Evolutionary conservation across 2,329 filamentous ascomycete species (phyloP).

Genomic region (Thielaviopsis euricoi): DNA sequence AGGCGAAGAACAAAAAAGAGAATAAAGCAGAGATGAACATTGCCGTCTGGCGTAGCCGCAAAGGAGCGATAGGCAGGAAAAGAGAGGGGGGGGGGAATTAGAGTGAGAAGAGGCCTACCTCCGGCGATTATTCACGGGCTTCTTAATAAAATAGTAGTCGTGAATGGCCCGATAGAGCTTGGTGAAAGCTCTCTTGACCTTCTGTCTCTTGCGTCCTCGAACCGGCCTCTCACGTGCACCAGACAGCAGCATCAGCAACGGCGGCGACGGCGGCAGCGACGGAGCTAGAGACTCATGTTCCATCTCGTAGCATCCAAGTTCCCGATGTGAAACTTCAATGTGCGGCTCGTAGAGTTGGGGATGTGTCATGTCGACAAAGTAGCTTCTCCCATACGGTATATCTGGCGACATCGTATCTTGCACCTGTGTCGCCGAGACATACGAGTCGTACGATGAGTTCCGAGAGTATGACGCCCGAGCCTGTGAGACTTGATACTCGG

Average conservation of each 20-base stretch:
- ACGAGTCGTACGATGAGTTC: neutral
- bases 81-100: conserved; percentile 14
- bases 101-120: conserved; percentile 15
- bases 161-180: neutral
- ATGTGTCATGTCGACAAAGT: neutral
- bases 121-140: neutral
- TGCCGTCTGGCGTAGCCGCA: neutral
- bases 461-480: neutral
- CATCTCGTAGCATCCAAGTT: neutral
- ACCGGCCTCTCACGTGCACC: neutral
- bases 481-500: neutral
- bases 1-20: neutral
- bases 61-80: conserved; percentile 10
- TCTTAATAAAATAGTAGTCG: neutral
- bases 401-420: neutral
- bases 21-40: neutral
- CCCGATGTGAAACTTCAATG: neutral
- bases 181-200: neutral
- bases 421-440: neutral
- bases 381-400: neutral
- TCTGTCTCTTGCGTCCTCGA: neutral
- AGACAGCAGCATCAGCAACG: neutral
- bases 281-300: neutral
- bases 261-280: neutral
- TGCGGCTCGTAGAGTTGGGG: neutral